Percentiles rank a stretch among this genome's conserved stretches.
Conservation (phyloP, 495 filamentous ascomycete genomes). For the Penicillium mononematosum region DNA sequence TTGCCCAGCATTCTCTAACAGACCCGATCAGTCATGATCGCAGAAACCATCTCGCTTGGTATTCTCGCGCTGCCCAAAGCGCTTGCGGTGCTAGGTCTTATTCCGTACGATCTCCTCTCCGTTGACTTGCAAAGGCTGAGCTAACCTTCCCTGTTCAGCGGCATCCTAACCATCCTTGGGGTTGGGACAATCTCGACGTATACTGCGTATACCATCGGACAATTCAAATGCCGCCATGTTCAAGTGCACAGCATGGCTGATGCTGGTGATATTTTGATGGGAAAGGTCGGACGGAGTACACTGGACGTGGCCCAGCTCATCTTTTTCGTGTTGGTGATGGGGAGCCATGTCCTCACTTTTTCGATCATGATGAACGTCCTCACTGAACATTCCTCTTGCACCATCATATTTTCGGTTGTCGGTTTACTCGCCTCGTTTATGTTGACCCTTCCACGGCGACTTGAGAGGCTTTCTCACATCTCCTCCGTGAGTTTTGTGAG, state of each 20-base stretch:
- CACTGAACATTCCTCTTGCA: constrained; percentile 59
- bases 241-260: constrained; percentile 66
- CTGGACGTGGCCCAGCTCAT: constrained; percentile 57
- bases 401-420: constrained; percentile 59
- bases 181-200: constrained; percentile 68
- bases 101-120: constrained; percentile 35
- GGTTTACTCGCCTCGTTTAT: constrained; percentile 60
- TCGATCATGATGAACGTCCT: constrained; percentile 67
- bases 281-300: constrained; percentile 55
- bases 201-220: constrained; percentile 66
- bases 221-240: constrained; percentile 64
- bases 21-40: constrained; percentile 52
- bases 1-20: neutral
- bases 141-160: constrained; percentile 52
- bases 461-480: constrained; percentile 52
- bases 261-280: constrained; percentile 60
- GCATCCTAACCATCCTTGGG: constrained; percentile 55
- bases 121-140: constrained; percentile 13
- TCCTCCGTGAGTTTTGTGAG: constrained; percentile 62
- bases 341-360: constrained; percentile 70
- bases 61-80: constrained; percentile 57
- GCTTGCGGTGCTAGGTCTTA: constrained; percentile 58
- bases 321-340: constrained; percentile 69
- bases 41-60: constrained; percentile 64
- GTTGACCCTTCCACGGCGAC: constrained; percentile 59